Evolutionary conservation across 352 stramenopile species (phyloP).

Genomic region (Phytopythium aichiense): DNA sequence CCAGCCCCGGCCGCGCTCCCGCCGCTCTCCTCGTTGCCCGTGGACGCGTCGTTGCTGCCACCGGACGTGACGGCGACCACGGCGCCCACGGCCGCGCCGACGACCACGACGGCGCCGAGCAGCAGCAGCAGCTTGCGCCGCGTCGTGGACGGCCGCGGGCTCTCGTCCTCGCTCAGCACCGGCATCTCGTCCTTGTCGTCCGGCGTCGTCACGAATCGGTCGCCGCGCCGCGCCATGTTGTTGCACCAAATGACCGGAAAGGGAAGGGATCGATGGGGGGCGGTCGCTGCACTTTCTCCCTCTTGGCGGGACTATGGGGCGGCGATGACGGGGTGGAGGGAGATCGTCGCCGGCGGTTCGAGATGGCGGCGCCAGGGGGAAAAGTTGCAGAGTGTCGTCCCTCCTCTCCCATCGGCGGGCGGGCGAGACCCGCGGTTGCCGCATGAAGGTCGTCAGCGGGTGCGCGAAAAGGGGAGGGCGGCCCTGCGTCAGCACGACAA

Average conservation of each 20-base stretch:
- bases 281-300: not conserved
- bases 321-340: not conserved
- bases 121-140: constrained; percentile 66
- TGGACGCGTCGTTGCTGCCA: constrained; percentile 28
- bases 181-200: constrained; percentile 10
- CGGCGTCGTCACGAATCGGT: constrained; percentile 5
- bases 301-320: not conserved
- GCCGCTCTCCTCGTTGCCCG: constrained; percentile 16
- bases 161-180: constrained; percentile 4
- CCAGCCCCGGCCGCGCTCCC: constrained; percentile 11
- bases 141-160: constrained; percentile 10
- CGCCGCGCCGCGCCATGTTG: not conserved
- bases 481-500: not conserved
- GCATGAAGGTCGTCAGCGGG: not conserved
- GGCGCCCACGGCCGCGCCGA: constrained; percentile 56
- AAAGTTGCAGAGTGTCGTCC: not conserved
- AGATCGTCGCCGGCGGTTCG: not conserved
- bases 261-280: not conserved
- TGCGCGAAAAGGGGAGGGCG: not conserved
- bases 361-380: not conserved
- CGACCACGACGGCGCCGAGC: constrained; percentile 60
- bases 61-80: constrained; percentile 56
- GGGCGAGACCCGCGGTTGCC: not conserved
- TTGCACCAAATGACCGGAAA: not conserved
- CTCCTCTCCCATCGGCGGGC: not conserved